These are phyloP conservation scores for Lepidium aucheri DNA, from an alignment of 345 rosid genomes.

Conservation along the genomic window DNA sequence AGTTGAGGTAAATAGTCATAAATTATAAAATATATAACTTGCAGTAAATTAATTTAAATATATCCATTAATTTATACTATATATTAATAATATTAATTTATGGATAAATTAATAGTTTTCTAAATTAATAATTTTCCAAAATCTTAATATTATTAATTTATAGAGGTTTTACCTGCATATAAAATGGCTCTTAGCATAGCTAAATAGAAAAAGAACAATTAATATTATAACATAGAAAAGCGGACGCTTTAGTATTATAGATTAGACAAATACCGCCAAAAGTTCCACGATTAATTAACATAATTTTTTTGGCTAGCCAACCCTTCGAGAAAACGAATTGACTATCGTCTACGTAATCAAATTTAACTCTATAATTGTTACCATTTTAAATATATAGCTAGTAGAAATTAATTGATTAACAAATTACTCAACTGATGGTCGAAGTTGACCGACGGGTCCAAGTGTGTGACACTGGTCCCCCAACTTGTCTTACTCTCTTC, in stretches of 20 bases:
- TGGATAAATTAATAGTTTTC: no score
- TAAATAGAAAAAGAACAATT: neutral
- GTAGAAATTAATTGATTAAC: neutral
- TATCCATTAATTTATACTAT: no score
- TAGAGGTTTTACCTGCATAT: no score
- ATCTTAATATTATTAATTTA: no score
- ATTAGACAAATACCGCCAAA: conserved; percentile 13
- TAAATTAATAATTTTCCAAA: no score
- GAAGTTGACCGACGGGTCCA: conserved; percentile 18
- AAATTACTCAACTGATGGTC: conserved; percentile 15
- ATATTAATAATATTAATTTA: no score
- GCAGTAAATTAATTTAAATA: no score
- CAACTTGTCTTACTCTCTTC: conserved; percentile 17
- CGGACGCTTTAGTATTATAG: conserved; percentile 9
- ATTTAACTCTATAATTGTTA: neutral
- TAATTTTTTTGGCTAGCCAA: conserved; percentile 13
- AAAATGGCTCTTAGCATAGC: conserved; percentile 20
- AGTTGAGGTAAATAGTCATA: no score
- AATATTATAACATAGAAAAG: conserved; percentile 1
- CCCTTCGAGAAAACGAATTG: conserved; percentile 25
- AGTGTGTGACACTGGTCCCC: conserved; percentile 16
- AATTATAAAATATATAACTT: no score
- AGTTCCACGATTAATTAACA: neutral
- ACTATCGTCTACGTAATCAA: conserved; percentile 21
- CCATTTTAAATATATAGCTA: neutral